Base-by-base conservation (phyloP, 306 rosid species). In the Glycine tomentella region DNA sequence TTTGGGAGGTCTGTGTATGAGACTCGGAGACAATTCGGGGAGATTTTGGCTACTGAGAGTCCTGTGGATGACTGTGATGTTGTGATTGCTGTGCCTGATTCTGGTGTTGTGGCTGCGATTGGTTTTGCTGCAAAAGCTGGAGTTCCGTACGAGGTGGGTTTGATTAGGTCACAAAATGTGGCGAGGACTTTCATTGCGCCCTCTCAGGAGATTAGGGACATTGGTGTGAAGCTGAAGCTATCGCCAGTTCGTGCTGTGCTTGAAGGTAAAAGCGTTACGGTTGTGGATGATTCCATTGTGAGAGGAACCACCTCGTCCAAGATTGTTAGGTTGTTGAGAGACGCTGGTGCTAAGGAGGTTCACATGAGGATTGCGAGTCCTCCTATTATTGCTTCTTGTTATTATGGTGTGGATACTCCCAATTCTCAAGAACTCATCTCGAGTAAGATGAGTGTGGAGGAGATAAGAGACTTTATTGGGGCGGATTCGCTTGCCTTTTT, bases 351-450 rank as follows among this genome's bases (percentile, higher is more conserved):
- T 0, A 96, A 87, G 57, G 99, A 96, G 79, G 98, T 96, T 77
- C 99, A 96, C 69, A 96, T 96, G 99, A 93, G 98, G 83, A 96
- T 96, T 68, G 97, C 98, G 1, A 89, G 98, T 65, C 99, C 99
- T 3, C 98, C 99, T 0, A 96, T 96, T 5, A 92, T 93, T 6
- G 97, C 84, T 2, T 93, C 99, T 1, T 96, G 99, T 69, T 96
- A 96, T 62, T 96, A 96, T 49, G 99, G 98, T 9, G 99, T 96
- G 44, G 99, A 96, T 71, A 96, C 98, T 38, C 99, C 99, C 8
- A 96, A 97, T 49, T 80, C 99, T 0, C 97, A 92, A 87, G 99
- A 95, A 82, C 76, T 95, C 87, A 95, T 95, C 3, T 96, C 99
- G 4, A 96, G 93, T 55, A 88, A 97, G 85, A 90, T 96, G 97